Base-by-base conservation (phyloP, 2,329 filamentous ascomycete species). In the Scedosporium dehoogii region DNA sequence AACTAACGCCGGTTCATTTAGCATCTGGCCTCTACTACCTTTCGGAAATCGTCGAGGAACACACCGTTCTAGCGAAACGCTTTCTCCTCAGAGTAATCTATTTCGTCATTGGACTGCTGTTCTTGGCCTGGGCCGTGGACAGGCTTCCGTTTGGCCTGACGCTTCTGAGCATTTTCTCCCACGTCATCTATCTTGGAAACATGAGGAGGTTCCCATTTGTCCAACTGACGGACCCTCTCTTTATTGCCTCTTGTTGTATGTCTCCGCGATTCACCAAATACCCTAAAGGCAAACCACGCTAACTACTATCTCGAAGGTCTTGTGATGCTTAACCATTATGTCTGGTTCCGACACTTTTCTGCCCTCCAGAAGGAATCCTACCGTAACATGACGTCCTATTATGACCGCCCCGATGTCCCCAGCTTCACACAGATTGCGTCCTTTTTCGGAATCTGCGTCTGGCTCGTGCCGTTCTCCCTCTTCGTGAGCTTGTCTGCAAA, bases 21-120 rank as follows among this genome's bases (percentile, higher is more conserved):
- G 94, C 94, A 46, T 97, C 92, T n/a, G 94, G 94, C 44, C 86
- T 99, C 27, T 99, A 99, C 79, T 99, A 99, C 74, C 88, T 99
- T 61, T 97, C 93, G 25, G 94, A 99, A 75, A 86, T 97, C 14
- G 94, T 99, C 65, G 94, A 99, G 77, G 94, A 99, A 75, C 93
- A 99, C 73, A 97, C 93, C 3, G 93, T 97, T 10, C 76, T 96
- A 65, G 90, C 92, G 12, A 96, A 96, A 73, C 90, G 88, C 63
- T 79, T 97, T n/a, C 81, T 99, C 60, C 89, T 84, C 41, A 87
- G 85, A 51, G 80, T 97, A 62, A 97, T 97, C 70, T 96, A 96
- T 77, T 79, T 77, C 65, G 85, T 96, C 66, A 88, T 97, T 65
- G 82, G 70, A 33, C 73, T 92, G 6, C 93, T 97, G 73, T 65